These are phyloP conservation scores for Candida sojae DNA, from an alignment of 1,139 yeast species.

Conservation along the genomic window DNA sequence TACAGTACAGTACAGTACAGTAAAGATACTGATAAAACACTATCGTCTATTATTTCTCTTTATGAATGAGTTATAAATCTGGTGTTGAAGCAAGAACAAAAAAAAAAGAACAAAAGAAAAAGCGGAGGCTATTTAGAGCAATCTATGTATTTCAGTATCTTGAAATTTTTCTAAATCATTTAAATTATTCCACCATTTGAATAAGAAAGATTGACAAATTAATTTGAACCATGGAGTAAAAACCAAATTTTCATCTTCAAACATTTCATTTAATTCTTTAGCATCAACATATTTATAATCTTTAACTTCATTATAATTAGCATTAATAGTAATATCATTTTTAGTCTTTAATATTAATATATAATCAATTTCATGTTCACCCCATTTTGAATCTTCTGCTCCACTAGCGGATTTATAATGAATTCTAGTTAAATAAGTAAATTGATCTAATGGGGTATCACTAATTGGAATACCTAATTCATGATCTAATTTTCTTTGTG, in stretches of 20 bases:
- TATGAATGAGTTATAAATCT: not conserved
- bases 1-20: too few relatives aligned
- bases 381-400: slow-evolving; percentile 77
- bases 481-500: slow-evolving; percentile 87
- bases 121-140: slow-evolving; percentile 13
- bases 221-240: slow-evolving; percentile 99
- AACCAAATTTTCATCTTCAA: slow-evolving; percentile 57
- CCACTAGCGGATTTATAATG: slow-evolving; percentile 88
- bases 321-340: slow-evolving; percentile 50
- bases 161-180: slow-evolving; percentile 52
- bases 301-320: slow-evolving; percentile 81
- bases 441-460: slow-evolving; percentile 66
- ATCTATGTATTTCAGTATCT: slow-evolving; percentile 48
- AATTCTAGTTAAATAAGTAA: slow-evolving; percentile 86
- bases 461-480: slow-evolving; percentile 80
- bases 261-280: slow-evolving; percentile 72
- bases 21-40: not conserved
- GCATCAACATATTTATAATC: slow-evolving; percentile 75
- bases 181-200: slow-evolving; percentile 90
- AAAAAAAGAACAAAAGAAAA: too few relatives aligned
- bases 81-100: not conserved
- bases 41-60: not conserved
- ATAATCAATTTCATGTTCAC: slow-evolving; percentile 97
- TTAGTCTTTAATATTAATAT: slow-evolving; percentile 74
- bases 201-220: slow-evolving; percentile 87